Percentiles rank a stretch among this genome's conserved stretches.
Conservation (phyloP, 2,329 filamentous ascomycete species). For the Sarocladium oryzae region DNA sequence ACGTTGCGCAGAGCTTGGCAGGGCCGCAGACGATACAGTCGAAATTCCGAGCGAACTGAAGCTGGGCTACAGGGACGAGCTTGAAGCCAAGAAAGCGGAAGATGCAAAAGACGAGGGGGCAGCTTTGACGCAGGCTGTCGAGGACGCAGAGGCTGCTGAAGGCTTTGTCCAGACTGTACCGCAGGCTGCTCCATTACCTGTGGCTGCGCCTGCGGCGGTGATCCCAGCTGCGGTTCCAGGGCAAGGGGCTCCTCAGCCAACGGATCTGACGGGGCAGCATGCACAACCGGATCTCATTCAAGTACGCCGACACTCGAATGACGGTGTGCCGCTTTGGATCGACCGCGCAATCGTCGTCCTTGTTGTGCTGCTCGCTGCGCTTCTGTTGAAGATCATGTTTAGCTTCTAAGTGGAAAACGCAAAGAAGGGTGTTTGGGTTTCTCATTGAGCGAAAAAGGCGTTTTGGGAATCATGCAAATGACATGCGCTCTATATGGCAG, state of each 20-base stretch:
- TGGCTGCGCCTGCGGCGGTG: neutral
- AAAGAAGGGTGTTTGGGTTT: neutral
- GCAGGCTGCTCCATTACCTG: neutral
- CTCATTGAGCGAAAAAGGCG: slow-evolving; percentile 1
- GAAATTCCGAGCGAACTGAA: slow-evolving; percentile 49
- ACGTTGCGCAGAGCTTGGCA: slow-evolving; percentile 33
- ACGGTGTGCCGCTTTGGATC: slow-evolving; percentile 64
- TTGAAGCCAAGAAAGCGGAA: slow-evolving; percentile 33
- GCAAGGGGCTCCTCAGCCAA: slow-evolving; percentile 13
- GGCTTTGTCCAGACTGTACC: slow-evolving; percentile 49
- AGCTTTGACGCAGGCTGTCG: slow-evolving; percentile 7
- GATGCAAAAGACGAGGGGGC: slow-evolving; percentile 1
- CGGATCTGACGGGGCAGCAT: slow-evolving; percentile 12
- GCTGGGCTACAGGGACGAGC: slow-evolving; percentile 68
- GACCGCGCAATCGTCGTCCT: slow-evolving; percentile 74
- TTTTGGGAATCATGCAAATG: neutral
- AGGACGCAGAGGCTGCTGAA: slow-evolving; percentile 39
- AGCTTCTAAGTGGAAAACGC: slow-evolving; percentile 16
- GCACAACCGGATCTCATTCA: slow-evolving; percentile 9
- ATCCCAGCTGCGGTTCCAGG: neutral
- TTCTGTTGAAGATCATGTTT: slow-evolving; percentile 55
- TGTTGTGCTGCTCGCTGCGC: slow-evolving; percentile 60
- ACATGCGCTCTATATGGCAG: too few relatives aligned
- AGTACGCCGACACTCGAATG: slow-evolving; percentile 21
- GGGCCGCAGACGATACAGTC: slow-evolving; percentile 31